Evolutionary conservation across 1,139 yeast genomes (phyloP), one percentile per base, ranked within the genome.

Genomic region (Debaryomyces nepalensis): DNA sequence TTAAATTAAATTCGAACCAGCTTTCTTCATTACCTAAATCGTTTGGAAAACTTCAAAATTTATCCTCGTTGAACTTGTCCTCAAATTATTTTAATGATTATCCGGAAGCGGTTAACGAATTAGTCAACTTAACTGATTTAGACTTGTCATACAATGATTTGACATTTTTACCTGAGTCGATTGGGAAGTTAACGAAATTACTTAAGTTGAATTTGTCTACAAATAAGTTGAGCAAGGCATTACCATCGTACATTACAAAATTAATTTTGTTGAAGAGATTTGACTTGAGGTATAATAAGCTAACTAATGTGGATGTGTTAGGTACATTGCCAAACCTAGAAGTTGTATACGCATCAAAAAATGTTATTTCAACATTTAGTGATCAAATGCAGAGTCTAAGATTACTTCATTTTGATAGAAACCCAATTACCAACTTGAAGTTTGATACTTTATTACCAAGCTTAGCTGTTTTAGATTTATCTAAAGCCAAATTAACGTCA

Each of bases 141-240:
- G 96, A 91, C 57, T 61, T 93, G 39, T 88, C 97, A 0, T 91
- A 89, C 63, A 93, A 93, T 61, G 81, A 81, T 46, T 76, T 93
- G 38, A 66, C 75, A 3, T 50, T 49, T 3, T 55, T 91, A 3
- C 95, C 96, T 0, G 70, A 66, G n/a, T 73, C 82, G 4, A 77
- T 89, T 29, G 78, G 83, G 11, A 72, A 75, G 22, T 68, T 91
- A 45, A 64, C 61, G 1, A 77, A 80, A 21, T 70, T 93, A 40
- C 82, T 82, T 42, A 83, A 83, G 49, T 72, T 91, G 52, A 84
- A 85, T 52, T 68, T 91, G 41, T 84, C 93, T 30, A 87, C 91
- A 42, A 89, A 93, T 55, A 76, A 75, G 46, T 69, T 93, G 37
- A 66, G 76, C n/a, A 74, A 78, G 37, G 62, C 70, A 2, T 63